phyloP scores from a whole-genome alignment of 31 red algal species.

The Porphyra umbilicalis region DNA sequence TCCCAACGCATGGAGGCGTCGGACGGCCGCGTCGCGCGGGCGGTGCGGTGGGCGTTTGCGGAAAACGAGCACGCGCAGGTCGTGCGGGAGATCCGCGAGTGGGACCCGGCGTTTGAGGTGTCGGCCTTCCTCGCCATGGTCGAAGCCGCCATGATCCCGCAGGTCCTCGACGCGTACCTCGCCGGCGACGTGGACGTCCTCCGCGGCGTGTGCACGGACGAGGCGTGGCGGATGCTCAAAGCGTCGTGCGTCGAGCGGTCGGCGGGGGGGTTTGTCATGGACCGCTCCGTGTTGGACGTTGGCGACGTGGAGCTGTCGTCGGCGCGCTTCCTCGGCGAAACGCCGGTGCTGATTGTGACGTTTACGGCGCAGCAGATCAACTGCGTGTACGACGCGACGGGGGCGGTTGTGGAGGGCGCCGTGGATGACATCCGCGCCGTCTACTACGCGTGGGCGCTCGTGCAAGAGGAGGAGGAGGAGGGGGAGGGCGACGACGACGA shows the following conservation, averaged over 20 bases:
- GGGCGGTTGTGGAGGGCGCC: constrained; percentile 70
- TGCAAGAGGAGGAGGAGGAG: constrained; percentile 30
- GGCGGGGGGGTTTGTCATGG: constrained; percentile 70
- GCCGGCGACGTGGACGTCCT: constrained; percentile 41
- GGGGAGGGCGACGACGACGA: constrained; percentile 5
- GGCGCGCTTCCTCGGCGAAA: constrained; percentile 63
- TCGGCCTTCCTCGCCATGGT: constrained; percentile 66
- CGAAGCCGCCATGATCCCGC: constrained; percentile 53
- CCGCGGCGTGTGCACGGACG: constrained; percentile 47
- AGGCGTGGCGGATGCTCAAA: constrained; percentile 68
- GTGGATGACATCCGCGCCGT: constrained; percentile 93
- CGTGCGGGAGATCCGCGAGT: constrained; percentile 75
- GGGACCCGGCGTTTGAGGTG: constrained; percentile 60
- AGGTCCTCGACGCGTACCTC: constrained; percentile 75
- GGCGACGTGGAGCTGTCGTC: constrained; percentile 78
- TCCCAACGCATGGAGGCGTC: constrained; percentile 75
- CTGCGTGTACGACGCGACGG: constrained; percentile 55
- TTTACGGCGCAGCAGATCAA: constrained; percentile 95
- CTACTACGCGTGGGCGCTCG: constrained; percentile 91
- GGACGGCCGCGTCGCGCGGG: constrained; percentile 73
- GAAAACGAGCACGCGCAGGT: constrained; percentile 95
- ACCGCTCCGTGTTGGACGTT: constrained; percentile 72
- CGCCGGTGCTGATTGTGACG: constrained; percentile 83
- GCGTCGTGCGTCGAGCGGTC: constrained; percentile 70
- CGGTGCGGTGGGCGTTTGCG: constrained; percentile 79